phyloP scores from a whole-genome alignment of 2,329 filamentous ascomycete genomes.

The Neophaeococcomyces mojaviensis region DNA sequence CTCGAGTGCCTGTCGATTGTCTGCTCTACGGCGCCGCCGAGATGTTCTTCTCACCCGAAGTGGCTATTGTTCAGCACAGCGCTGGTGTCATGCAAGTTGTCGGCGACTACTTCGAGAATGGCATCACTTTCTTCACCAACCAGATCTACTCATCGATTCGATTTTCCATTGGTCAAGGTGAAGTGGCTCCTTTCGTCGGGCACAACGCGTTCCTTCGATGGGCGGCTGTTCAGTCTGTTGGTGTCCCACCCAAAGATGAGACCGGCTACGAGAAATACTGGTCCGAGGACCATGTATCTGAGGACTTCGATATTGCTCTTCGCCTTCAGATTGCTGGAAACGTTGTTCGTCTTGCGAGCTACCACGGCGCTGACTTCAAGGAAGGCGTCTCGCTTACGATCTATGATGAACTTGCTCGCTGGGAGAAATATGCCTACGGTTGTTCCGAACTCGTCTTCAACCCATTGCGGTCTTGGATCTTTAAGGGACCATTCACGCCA shows the following conservation, averaged over 20 bases:
- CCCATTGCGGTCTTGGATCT: conserved; percentile 64
- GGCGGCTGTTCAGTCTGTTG: conserved; percentile 52
- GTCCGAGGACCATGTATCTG: conserved; percentile 67
- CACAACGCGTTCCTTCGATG: conserved; percentile 70
- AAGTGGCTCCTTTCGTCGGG: conserved; percentile 67
- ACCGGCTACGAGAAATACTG: conserved; percentile 60
- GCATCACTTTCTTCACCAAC: conserved; percentile 70
- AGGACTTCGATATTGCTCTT: conserved; percentile 69
- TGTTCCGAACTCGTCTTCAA: conserved; percentile 77
- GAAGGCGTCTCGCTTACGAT: conserved; percentile 76
- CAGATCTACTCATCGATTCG: conserved; percentile 66
- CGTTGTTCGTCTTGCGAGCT: conserved; percentile 59
- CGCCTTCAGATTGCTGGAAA: conserved; percentile 62
- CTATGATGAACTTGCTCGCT: conserved; percentile 73
- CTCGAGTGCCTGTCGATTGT: conserved; percentile 59
- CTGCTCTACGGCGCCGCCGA: conserved; percentile 60
- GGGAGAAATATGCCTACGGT: conserved; percentile 81
- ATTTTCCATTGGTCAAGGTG: conserved; percentile 62
- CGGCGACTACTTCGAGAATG: conserved; percentile 64
- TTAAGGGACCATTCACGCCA: conserved; percentile 68
- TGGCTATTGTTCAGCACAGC: conserved; percentile 62
- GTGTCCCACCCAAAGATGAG: conserved; percentile 45
- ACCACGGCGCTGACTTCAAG: conserved; percentile 61
- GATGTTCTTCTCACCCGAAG: conserved; percentile 62
- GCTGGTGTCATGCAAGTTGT: conserved; percentile 70